A percentile compares a stretch with the other conserved stretches of the same genome.
Evolutionary conservation across 192 early-diverging fungal genomes (phyloP).

Genomic region (Coemansia sp.): DNA sequence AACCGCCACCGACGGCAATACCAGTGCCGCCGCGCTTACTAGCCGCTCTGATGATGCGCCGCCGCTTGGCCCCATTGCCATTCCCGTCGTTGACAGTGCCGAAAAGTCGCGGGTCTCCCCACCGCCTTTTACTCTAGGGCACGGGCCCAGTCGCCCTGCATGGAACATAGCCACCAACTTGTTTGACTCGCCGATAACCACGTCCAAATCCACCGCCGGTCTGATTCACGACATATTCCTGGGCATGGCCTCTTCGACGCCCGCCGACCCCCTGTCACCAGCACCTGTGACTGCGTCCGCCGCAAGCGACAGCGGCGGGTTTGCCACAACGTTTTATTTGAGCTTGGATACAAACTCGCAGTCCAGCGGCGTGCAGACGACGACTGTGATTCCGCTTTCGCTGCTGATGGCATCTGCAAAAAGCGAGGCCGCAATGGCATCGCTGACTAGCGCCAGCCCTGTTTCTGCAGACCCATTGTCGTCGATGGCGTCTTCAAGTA

Average conservation of each 20-base stretch:
- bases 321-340: slow-evolving; percentile 42
- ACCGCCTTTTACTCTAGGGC: neutral
- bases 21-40: neutral
- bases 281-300: neutral
- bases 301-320: slow-evolving; percentile 2
- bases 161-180: slow-evolving; percentile 11
- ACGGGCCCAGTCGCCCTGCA: slow-evolving; percentile 3
- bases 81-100: slow-evolving; percentile 30
- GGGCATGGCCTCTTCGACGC: neutral
- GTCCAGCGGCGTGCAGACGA: neutral
- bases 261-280: neutral
- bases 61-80: slow-evolving; percentile 21
- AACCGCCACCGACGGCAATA: neutral
- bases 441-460: neutral
- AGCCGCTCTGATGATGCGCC: slow-evolving; percentile 3
- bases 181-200: slow-evolving; percentile 14
- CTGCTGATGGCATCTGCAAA: slow-evolving; percentile 32
- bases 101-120: neutral
- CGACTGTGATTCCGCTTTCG: slow-evolving; percentile 34
- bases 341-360: slow-evolving; percentile 28
- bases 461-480: neutral
- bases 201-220: neutral
- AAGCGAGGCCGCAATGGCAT: neutral
- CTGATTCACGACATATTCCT: neutral
- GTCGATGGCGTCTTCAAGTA: neutral